phyloP scores from a whole-genome alignment of 768 basidiomycete genomes.

The Tricholoma sp. region DNA sequence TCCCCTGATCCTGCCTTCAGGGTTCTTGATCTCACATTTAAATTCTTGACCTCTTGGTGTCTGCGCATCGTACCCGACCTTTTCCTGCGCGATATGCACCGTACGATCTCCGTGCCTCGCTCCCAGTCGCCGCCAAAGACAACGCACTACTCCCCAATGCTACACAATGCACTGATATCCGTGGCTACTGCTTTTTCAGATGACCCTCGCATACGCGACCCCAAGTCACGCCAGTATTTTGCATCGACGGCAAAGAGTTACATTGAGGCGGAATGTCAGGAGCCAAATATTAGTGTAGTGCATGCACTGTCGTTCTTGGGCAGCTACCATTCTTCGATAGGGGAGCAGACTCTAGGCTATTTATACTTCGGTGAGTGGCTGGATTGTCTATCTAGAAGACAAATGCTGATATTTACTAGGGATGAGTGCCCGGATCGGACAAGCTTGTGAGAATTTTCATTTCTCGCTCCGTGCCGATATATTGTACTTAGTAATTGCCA shows the following conservation, averaged over 20 bases:
- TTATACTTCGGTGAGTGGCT: slow-evolving; percentile 39
- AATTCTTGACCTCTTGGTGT: slow-evolving; percentile 47
- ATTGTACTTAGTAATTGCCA: slow-evolving; percentile 17
- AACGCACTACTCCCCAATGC: slow-evolving; percentile 65
- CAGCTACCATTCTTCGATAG: slow-evolving; percentile 41
- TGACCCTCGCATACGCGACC: slow-evolving; percentile 36
- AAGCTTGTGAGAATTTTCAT: slow-evolving; percentile 44
- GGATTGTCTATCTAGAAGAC: too few species aligned
- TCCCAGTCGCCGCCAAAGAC: slow-evolving; percentile 37
- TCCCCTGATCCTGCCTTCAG: slow-evolving; percentile 15
- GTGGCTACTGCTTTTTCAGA: slow-evolving; percentile 40
- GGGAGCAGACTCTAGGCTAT: slow-evolving; percentile 43
- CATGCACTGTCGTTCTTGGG: slow-evolving; percentile 38
- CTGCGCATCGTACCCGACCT: slow-evolving; percentile 42
- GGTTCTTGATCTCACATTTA: slow-evolving; percentile 42
- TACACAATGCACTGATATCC: slow-evolving; percentile 61
- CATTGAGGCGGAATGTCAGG: slow-evolving; percentile 41
- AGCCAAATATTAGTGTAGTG: slow-evolving; percentile 40
- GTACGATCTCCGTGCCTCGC: slow-evolving; percentile 30
- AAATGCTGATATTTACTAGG: slow-evolving; percentile 26
- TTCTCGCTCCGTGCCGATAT: neutral
- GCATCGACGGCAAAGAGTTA: slow-evolving; percentile 38
- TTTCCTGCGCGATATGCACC: slow-evolving; percentile 46
- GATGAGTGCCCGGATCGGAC: slow-evolving; percentile 54
- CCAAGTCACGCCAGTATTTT: slow-evolving; percentile 37